These are phyloP conservation scores for Verticillium alfalfae DNA, from an alignment of 2,329 filamentous ascomycete species.

Conservation along the genomic window DNA sequence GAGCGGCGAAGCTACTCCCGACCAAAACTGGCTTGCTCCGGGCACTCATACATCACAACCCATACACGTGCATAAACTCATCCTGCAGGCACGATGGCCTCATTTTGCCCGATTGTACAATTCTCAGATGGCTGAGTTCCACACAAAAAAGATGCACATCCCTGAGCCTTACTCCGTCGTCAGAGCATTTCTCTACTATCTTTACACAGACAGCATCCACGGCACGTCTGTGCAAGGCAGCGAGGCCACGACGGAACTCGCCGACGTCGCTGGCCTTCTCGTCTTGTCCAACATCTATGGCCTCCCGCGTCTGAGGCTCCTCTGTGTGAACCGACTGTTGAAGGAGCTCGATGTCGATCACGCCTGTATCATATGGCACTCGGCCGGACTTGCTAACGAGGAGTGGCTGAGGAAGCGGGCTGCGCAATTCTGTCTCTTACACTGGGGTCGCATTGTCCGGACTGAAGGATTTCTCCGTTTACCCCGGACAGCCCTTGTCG, in stretches of 20 bases:
- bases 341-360: constrained; percentile 92
- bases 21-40: constrained; percentile 53
- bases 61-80: constrained; percentile 92
- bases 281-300: constrained; percentile 99
- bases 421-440: constrained; percentile 80
- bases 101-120: constrained; percentile 91
- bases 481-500: constrained; percentile 73
- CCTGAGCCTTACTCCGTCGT: constrained; percentile 94
- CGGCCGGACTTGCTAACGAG: constrained; percentile 82
- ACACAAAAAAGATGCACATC: constrained; percentile 96
- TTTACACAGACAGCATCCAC: constrained; percentile 91
- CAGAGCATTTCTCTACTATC: constrained; percentile 88
- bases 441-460: constrained; percentile 92
- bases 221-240: constrained; percentile 45
- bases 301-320: constrained; percentile 83
- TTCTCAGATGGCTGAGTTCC: constrained; percentile 94
- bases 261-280: constrained; percentile 86
- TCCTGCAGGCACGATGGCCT: constrained; percentile 91
- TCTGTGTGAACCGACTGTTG: constrained; percentile 85
- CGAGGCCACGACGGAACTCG: constrained; percentile 69
- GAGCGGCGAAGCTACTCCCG: constrained; percentile 36
- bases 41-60: constrained; percentile 67
- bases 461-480: constrained; percentile 81
- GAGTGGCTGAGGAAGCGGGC: constrained; percentile 90
- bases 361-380: constrained; percentile 94